These are phyloP conservation scores for Bruguiera parviflora DNA, from an alignment of 345 rosid genomes.

Conservation along the genomic window DNA sequence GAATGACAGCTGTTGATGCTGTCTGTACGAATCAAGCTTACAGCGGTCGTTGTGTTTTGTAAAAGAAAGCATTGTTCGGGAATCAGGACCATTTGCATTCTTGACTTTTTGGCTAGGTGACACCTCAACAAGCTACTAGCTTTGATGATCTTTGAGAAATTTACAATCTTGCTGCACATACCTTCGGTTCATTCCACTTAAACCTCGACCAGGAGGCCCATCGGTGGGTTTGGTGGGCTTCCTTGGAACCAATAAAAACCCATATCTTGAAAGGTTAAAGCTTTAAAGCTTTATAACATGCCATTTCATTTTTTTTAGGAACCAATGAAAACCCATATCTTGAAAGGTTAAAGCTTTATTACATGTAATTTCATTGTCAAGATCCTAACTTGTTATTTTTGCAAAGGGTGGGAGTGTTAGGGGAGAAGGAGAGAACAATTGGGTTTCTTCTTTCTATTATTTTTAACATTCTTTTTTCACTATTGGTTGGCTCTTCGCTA, in stretches of 20 bases:
- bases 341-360: not conserved
- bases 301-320: no score
- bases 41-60: no score
- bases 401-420: not conserved
- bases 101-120: constrained; percentile 2
- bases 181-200: not conserved
- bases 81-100: not conserved
- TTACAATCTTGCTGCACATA: not conserved
- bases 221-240: constrained; percentile 57
- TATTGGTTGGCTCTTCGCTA: constrained; percentile 8
- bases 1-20: constrained; percentile 24
- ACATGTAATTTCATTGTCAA: not conserved
- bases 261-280: not conserved
- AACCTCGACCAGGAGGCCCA: constrained; percentile 32
- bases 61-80: not conserved
- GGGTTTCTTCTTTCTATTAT: constrained; percentile 3
- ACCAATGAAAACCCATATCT: constrained; percentile 23
- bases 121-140: constrained; percentile 7
- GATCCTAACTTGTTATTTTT: not conserved
- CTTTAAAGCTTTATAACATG: not conserved
- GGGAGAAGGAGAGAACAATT: not conserved
- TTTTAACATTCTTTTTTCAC: constrained; percentile 15
- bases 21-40: constrained; percentile 9
- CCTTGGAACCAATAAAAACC: constrained; percentile 32
- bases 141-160: not conserved